Evolutionary conservation across 352 stramenopile species (phyloP), one percentile per base, ranked within the genome.

Genomic region (Globisporangium yorkense): DNA sequence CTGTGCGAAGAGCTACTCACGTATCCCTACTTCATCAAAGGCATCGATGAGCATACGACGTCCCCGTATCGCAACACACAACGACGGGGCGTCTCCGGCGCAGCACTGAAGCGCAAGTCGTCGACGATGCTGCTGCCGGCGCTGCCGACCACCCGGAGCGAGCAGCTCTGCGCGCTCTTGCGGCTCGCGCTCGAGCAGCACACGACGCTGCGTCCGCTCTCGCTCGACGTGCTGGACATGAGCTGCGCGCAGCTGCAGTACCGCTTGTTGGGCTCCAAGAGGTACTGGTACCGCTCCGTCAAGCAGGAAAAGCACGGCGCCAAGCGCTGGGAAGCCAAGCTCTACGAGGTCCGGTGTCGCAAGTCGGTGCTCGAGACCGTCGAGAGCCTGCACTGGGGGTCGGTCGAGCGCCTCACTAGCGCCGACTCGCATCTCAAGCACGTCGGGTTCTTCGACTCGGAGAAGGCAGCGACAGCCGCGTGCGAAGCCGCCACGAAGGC

Each of bases 201-300:
- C 40, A 16, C 24, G 0, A 2, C 12, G 3, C 7, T 63, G 16
- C 21, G 21, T 10, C 15, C 50, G 6, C 54, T 57, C 10, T 12
- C 24, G 10, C 24, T 66, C 29, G 56, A 62, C 0, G 48, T 58
- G 6, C 40, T 39, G 3, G 77, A 88, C n/a, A 58, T 77, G 53
- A 90, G 72, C 58, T 75, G 68, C n/a, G 68, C 70, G 2, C 66
- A 73, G 37, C 49, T 93, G 37, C 84, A 93, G 61, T 81, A 80
- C 21, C 66, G 65, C 20, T 54, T 92, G 5, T 55, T 92, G 0
- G 84, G 84, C 8, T 64, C 74, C 1, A 80, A 70, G 24, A 66
- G 76, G 59, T 93, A 90, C 60, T 92, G 84, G 80, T 84, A 75
- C 45, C 66, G 73, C 1, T 77, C 61, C 3, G 56, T 93, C 2